A percentile compares a stretch with the other conserved stretches of the same genome.
Conservation (phyloP, 331 rosid genomes). For the Erythrophleum ivorense region DNA sequence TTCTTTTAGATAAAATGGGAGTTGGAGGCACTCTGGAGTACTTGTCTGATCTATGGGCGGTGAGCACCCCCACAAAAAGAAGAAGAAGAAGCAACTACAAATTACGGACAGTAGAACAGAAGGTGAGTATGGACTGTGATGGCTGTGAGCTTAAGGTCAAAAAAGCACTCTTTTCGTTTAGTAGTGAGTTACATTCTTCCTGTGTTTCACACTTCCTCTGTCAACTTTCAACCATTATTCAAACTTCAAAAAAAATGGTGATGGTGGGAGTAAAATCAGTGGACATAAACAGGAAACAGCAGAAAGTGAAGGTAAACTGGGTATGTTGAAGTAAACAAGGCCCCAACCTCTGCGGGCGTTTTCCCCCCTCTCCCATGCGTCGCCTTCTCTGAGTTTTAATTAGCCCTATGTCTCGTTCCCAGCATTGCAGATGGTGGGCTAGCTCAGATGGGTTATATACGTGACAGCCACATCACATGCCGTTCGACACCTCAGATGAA, state of each 20-base stretch:
- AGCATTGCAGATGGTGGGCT: no score
- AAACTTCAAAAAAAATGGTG: not conserved
- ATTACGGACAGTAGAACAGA: conserved; percentile 71
- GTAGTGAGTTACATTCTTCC: conserved; percentile 48
- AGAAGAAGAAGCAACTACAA: conserved; percentile 27
- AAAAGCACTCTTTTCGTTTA: conserved; percentile 67
- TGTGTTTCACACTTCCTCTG: not conserved
- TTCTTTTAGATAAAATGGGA: conserved; percentile 63
- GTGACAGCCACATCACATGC: no score
- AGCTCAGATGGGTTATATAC: no score
- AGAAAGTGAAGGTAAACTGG: conserved; percentile 78
- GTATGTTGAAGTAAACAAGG: conserved; percentile 70
- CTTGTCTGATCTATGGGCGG: conserved; percentile 66
- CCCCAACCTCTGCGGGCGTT: conserved; percentile 32
- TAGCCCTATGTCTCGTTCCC: no score
- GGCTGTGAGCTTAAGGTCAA: conserved; percentile 90
- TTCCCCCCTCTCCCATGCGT: no score
- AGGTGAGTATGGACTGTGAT: conserved; percentile 82
- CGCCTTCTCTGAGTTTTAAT: no score
- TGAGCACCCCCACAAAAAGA: conserved; percentile 39
- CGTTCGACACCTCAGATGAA: no score
- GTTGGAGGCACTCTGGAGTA: conserved; percentile 85
- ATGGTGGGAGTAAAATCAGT: conserved; percentile 72
- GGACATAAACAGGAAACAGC: conserved; percentile 79
- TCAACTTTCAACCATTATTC: not conserved